A percentile compares a stretch with the other conserved stretches of the same genome.
These are phyloP conservation scores for Cercophora scortea DNA, from an alignment of 495 filamentous ascomycete genomes.

Conservation along the genomic window DNA sequence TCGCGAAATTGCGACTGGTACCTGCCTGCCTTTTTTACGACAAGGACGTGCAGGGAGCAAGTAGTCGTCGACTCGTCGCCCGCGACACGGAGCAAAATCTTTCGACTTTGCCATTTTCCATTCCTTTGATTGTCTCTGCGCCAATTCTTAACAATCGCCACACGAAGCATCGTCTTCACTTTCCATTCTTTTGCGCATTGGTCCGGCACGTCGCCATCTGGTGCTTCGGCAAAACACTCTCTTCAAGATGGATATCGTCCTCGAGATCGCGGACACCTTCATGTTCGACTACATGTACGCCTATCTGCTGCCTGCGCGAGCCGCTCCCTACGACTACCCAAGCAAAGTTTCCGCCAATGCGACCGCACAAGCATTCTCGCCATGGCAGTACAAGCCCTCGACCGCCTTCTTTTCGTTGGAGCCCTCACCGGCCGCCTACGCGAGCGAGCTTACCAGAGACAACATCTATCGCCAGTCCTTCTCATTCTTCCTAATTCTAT, in stretches of 20 bases:
- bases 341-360: slow-evolving; percentile 29
- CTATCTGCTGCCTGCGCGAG: slow-evolving; percentile 52
- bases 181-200: too few species aligned
- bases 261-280: slow-evolving; percentile 79
- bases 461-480: slow-evolving; percentile 71
- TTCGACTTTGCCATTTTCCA: too few species aligned
- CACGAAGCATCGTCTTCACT: too few species aligned
- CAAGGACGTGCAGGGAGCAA: too few species aligned
- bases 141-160: too few species aligned
- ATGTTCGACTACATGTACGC: slow-evolving; percentile 79
- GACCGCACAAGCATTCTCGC: slow-evolving; percentile 26
- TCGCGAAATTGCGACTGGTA: too few species aligned
- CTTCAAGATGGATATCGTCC: slow-evolving; percentile 76
- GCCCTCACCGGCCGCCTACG: slow-evolving; percentile 71
- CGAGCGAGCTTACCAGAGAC: slow-evolving; percentile 72
- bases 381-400: slow-evolving; percentile 62
- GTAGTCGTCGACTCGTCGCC: too few species aligned
- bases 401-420: slow-evolving; percentile 61
- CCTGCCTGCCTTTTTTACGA: too few species aligned
- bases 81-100: too few species aligned
- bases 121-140: too few species aligned
- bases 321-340: slow-evolving; percentile 38
- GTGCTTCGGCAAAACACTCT: too few species aligned
- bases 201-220: too few species aligned
- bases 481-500: slow-evolving; percentile 76